Conservation (phyloP, 2,329 filamentous ascomycete species). For the Calonectria hawksworthii region DNA sequence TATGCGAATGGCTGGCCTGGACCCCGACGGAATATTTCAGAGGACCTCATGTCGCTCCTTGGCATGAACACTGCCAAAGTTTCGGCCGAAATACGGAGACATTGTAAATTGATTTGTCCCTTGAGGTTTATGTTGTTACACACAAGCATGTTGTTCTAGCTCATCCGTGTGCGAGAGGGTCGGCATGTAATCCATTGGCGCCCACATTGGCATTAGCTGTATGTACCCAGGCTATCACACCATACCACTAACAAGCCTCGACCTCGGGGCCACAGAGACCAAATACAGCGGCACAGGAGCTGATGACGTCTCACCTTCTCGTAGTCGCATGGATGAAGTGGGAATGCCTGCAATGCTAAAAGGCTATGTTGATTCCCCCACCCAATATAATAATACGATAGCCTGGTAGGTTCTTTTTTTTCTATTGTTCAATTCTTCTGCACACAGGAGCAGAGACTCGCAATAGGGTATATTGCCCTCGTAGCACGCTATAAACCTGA, state of each 20-base stretch:
- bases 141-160: too few species aligned
- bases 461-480: neutral
- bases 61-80: neutral
- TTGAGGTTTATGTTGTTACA: neutral
- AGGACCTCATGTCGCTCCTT: neutral
- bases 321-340: neutral
- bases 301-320: neutral
- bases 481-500: neutral
- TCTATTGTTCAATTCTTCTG: too few species aligned
- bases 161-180: neutral
- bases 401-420: neutral
- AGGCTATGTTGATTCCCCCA: neutral
- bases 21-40: neutral
- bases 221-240: neutral
- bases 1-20: neutral
- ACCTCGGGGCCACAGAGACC: neutral
- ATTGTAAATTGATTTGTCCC: neutral
- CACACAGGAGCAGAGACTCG: neutral
- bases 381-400: too few species aligned
- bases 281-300: neutral
- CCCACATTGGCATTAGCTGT: neutral
- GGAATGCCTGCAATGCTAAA: neutral
- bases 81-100: neutral
- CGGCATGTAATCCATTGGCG: neutral
- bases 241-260: conserved; percentile 10